Base-by-base conservation (phyloP, 257 asterid genomes). In the Solanum tarijense region DNA sequence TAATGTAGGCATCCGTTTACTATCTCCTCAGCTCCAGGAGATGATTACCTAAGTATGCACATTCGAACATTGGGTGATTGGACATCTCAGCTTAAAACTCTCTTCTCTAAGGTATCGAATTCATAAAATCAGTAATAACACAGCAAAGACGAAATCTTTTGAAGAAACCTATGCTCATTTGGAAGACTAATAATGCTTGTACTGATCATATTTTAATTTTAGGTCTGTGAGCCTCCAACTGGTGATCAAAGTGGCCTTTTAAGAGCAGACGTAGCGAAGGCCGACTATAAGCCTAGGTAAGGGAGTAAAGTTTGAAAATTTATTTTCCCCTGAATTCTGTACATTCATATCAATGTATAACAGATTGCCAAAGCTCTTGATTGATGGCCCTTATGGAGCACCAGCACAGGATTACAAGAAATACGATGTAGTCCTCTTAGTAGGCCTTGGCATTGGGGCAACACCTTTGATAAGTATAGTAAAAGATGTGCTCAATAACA, bases 351-450 rank as follows among this genome's bases (percentile, higher is more conserved):
- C 31, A 21, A 68, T 38, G 74, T 27, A 58, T 39, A 43, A n/a
- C 92, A 95, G 98, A 82, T 90, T 95, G 73, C 98, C 98, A 8
- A 92, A 79, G 92, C 92, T 95, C 25, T 29, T 93, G 89, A 92
- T 94, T 4, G 96, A 95, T 32, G 98, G 98, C 2, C 98, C 98
- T 0, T 93, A 94, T 27, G 98, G 98, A 32, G 98, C 98, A 55
- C 98, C 98, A 9, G 94, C 98, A 3, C 98, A 95, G 41, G 95
- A 95, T 89, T 95, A 93, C 92, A 91, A 92, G 73, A 88, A 91
- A 68, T 94, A 95, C 83, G 98, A 95, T 9, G 93, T 92, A 9
- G 93, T 95, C 5, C 91, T 95, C 9, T 88, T 95, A 18, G 96
- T 94, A 16, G 98, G 98, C 41, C 92, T 95, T 3, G 98, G 98